Evolutionary conservation across 306 rosid species (phyloP).

Genomic region (Senna tora): DNA sequence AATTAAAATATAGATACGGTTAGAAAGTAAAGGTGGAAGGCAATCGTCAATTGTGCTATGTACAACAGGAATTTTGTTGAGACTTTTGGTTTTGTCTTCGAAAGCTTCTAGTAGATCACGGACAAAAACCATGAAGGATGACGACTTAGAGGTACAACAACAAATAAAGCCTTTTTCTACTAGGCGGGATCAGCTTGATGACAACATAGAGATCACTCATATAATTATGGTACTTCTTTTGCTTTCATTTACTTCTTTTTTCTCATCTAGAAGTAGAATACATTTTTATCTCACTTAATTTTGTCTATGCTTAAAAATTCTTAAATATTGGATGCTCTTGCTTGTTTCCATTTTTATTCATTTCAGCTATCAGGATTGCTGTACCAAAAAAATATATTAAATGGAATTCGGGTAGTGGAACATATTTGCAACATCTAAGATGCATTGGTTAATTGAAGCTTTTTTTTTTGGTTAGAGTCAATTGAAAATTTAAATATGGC

Average conservation of each 20-base stretch:
- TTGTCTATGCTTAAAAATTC: constrained; percentile 10
- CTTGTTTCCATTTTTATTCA: constrained; percentile 27
- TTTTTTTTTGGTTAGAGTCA: background rate
- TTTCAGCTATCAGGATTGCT: constrained; percentile 21
- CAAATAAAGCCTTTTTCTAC: too few species aligned
- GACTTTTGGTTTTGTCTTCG: constrained; percentile 75
- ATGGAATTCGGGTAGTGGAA: constrained; percentile 1
- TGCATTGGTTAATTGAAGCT: constrained; percentile 17
- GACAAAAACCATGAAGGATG: constrained; percentile 37
- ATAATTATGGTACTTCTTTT: constrained; percentile 75
- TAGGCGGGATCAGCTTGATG: too few species aligned
- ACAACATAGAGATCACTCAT: constrained; percentile 69
- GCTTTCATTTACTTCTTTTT: background rate
- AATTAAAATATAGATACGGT: constrained; percentile 71
- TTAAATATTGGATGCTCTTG: background rate
- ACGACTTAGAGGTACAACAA: constrained; percentile 49
- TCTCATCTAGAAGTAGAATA: constrained; percentile 23
- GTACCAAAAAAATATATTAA: background rate
- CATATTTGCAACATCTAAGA: constrained; percentile 3
- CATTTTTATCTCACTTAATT: constrained; percentile 20
- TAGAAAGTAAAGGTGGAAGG: constrained; percentile 86
- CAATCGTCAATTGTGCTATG: constrained; percentile 83
- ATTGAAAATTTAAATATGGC: constrained; percentile 10
- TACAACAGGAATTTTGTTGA: constrained; percentile 86
- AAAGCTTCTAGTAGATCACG: constrained; percentile 45